These are phyloP conservation scores for Yarrowia porcina DNA, from an alignment of 805 yeast species.

Conservation along the genomic window DNA sequence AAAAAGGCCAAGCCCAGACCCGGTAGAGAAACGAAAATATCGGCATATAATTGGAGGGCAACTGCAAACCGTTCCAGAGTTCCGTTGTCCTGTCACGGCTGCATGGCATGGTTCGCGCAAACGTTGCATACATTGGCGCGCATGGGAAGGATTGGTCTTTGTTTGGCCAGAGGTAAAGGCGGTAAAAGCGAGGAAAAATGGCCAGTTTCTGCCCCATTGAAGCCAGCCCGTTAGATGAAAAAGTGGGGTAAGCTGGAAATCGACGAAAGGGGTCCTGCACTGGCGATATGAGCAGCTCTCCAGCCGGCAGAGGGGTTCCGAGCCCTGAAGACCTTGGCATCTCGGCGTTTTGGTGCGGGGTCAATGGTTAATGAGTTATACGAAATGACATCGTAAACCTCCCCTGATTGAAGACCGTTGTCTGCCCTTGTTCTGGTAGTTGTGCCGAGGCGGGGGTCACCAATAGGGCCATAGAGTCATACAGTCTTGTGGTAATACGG, in stretches of 20 bases:
- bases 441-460: not conserved
- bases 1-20: not conserved
- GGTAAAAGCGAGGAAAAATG: not conserved
- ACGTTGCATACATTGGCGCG: not conserved
- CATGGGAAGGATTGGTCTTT: not conserved
- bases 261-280: not conserved
- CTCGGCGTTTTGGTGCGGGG: not conserved
- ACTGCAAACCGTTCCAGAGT: not conserved
- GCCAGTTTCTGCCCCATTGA: not conserved
- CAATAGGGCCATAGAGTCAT: too few relatives aligned
- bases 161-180: not conserved
- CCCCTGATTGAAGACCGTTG: not conserved
- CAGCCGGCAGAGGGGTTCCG: not conserved
- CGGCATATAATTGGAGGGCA: conserved; percentile 13
- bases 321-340: not conserved
- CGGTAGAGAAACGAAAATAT: not conserved
- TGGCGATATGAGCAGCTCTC: not conserved
- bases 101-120: not conserved
- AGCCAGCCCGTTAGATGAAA: conserved; percentile 2
- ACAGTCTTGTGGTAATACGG: too few relatives aligned
- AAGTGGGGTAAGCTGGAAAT: not conserved
- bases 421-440: not conserved
- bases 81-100: not conserved
- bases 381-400: not conserved
- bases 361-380: not conserved